phyloP scores from a whole-genome alignment of 1,139 yeast genomes.

The Scheffersomyces quercinus region DNA sequence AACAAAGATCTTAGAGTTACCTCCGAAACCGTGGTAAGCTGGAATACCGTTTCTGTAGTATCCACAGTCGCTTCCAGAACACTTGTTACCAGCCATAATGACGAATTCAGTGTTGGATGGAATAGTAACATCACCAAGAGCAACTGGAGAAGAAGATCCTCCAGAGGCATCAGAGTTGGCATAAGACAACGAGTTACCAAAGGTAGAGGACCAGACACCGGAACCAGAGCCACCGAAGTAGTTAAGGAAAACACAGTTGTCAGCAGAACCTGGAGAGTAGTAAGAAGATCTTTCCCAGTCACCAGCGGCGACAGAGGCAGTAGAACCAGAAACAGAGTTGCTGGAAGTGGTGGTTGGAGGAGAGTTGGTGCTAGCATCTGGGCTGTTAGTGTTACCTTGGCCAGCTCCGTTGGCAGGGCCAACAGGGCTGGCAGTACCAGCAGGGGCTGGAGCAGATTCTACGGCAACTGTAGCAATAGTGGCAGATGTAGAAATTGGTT shows the following conservation, averaged over 20 bases:
- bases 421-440: slow-evolving; percentile 24
- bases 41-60: slow-evolving; percentile 71
- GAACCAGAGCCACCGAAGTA: slow-evolving; percentile 28
- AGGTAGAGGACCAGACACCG: slow-evolving; percentile 26
- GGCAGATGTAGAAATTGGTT: slow-evolving; percentile 34
- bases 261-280: slow-evolving; percentile 25
- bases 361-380: slow-evolving; percentile 10
- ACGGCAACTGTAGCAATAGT: slow-evolving; percentile 8
- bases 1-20: slow-evolving; percentile 64
- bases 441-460: slow-evolving; percentile 12
- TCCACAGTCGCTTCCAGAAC: slow-evolving; percentile 61
- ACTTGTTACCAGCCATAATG: slow-evolving; percentile 58
- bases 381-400: slow-evolving; percentile 13
- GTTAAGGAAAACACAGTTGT: slow-evolving; percentile 27
- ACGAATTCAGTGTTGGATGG: slow-evolving; percentile 60
- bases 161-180: slow-evolving; percentile 43
- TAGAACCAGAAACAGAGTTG: slow-evolving; percentile 7
- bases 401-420: slow-evolving; percentile 8
- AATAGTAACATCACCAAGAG: slow-evolving; percentile 52
- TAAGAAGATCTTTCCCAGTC: slow-evolving; percentile 27
- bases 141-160: slow-evolving; percentile 42
- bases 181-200: slow-evolving; percentile 29
- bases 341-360: slow-evolving; percentile 13
- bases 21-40: slow-evolving; percentile 73
- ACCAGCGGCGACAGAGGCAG: slow-evolving; percentile 16